Evolutionary conservation across 768 basidiomycete species (phyloP).

Genomic region (Tylopilus subfusipes): DNA sequence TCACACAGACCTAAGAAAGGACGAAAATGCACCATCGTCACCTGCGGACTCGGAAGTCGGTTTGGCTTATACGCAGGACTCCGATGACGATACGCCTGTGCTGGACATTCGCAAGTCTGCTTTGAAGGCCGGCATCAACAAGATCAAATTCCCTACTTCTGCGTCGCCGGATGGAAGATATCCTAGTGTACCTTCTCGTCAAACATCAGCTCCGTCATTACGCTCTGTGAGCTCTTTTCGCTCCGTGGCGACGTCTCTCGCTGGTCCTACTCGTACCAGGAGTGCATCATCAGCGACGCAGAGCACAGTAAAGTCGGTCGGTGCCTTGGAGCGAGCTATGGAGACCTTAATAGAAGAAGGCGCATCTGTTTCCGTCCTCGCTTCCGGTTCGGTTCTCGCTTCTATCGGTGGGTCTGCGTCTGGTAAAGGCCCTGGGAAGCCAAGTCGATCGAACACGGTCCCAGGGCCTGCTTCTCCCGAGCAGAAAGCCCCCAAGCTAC

Average conservation of each 20-base stretch:
- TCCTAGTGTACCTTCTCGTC: slow-evolving; percentile 25
- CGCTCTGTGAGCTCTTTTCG: slow-evolving; percentile 20
- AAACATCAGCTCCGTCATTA: slow-evolving; percentile 23
- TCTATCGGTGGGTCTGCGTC: slow-evolving; percentile 23
- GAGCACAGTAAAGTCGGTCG: slow-evolving; percentile 28
- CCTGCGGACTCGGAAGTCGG: slow-evolving; percentile 31
- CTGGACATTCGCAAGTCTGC: slow-evolving; percentile 24
- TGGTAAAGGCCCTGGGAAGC: slow-evolving; percentile 26
- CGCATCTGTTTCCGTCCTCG: slow-evolving; percentile 33
- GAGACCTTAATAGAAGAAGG: slow-evolving; percentile 49
- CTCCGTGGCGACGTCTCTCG: slow-evolving; percentile 8
- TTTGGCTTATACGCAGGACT: slow-evolving; percentile 37
- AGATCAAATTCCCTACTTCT: slow-evolving; percentile 37
- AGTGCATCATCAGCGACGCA: slow-evolving; percentile 31
- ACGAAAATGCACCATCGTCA: slow-evolving; percentile 17
- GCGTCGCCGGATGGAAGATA: slow-evolving; percentile 12
- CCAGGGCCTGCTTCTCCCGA: slow-evolving; percentile 45
- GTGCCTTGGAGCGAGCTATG: slow-evolving; percentile 48
- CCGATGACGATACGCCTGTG: slow-evolving; percentile 33
- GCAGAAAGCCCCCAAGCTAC: slow-evolving; percentile 48
- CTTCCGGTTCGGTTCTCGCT: slow-evolving; percentile 33
- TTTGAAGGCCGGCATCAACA: slow-evolving; percentile 10
- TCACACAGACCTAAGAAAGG: slow-evolving; percentile 26
- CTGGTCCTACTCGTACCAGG: slow-evolving; percentile 15
- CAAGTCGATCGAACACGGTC: slow-evolving; percentile 51